Percentiles rank a stretch among this genome's conserved stretches.
Conservation (phyloP, 495 filamentous ascomycete species). For the Daldinia bambusicola region DNA sequence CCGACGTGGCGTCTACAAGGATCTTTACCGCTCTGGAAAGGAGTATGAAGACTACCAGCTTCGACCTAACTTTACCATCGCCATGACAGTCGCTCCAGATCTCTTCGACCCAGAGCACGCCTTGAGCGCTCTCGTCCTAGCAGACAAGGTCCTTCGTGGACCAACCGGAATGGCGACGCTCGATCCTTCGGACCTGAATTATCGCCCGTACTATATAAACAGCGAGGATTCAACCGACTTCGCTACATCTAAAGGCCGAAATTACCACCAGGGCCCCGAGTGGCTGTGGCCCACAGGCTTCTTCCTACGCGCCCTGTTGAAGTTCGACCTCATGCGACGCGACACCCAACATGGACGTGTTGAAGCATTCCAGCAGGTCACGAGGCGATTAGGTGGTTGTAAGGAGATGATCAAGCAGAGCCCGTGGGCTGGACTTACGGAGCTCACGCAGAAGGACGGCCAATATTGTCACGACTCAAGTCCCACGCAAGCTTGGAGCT, state of each 20-base stretch:
- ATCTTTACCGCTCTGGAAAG: conserved; percentile 90
- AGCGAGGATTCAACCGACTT: conserved; percentile 91
- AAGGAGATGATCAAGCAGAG: conserved; percentile 78
- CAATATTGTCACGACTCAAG: conserved; percentile 86
- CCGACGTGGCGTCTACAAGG: conserved; percentile 96
- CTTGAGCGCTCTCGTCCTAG: conserved; percentile 77
- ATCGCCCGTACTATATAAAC: conserved; percentile 93
- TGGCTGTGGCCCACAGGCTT: conserved; percentile 99
- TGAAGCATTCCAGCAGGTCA: conserved; percentile 94
- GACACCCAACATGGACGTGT: conserved; percentile 68
- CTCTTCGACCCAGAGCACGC: conserved; percentile 84
- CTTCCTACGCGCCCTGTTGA: conserved; percentile 88
- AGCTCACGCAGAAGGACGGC: conserved; percentile 91
- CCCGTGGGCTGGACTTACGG: conserved; percentile 91
- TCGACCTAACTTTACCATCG: conserved; percentile 91
- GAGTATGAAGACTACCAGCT: conserved; percentile 98
- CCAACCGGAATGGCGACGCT: conserved; percentile 96
- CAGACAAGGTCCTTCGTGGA: conserved; percentile 80
- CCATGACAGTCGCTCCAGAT: conserved; percentile 91
- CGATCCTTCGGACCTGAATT: conserved; percentile 90
- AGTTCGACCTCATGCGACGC: conserved; percentile 84
- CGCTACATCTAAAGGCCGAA: conserved; percentile 88
- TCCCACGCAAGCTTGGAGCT: conserved; percentile 95
- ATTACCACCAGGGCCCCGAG: conserved; percentile 98
- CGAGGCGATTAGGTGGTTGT: conserved; percentile 80